A percentile compares a stretch with the other conserved stretches of the same genome.
Evolutionary conservation across 352 stramenopile genomes (phyloP).

Genomic region (Globisporangium nagaii): DNA sequence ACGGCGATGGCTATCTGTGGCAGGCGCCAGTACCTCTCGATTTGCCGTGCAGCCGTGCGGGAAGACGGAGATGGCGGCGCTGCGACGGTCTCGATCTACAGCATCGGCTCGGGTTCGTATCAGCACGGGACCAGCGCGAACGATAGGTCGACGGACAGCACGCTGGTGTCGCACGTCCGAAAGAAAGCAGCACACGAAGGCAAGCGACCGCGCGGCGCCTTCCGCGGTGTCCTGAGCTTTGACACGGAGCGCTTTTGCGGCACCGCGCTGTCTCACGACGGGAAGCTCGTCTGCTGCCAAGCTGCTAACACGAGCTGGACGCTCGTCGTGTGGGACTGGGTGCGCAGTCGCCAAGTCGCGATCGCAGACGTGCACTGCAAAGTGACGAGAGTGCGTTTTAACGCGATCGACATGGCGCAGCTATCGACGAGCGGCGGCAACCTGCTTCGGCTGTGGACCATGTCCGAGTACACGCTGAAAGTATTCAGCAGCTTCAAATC

Average conservation of each 20-base stretch:
- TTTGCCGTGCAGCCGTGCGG: conserved; percentile 38
- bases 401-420: conserved; percentile 73
- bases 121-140: not conserved
- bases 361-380: conserved; percentile 59
- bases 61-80: not conserved
- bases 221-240: conserved; percentile 46
- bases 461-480: conserved; percentile 68
- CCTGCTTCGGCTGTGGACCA: conserved; percentile 68
- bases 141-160: not conserved
- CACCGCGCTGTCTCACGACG: conserved; percentile 56
- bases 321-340: conserved; percentile 76
- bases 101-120: not conserved
- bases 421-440: conserved; percentile 66
- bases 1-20: conserved; percentile 60
- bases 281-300: conserved; percentile 61
- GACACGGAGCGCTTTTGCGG: conserved; percentile 46
- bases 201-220: conserved; percentile 6
- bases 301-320: conserved; percentile 47
- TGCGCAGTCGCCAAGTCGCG: conserved; percentile 54
- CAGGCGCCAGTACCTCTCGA: conserved; percentile 42
- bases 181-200: conserved; percentile 2
- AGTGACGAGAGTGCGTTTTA: conserved; percentile 71
- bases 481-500: conserved; percentile 73
- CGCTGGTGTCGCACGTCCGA: not conserved
- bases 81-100: conserved; percentile 38